A percentile compares a stretch with the other conserved stretches of the same genome.
phyloP scores from a whole-genome alignment of 75 land plant species.

The Isoetes taiwanensis region DNA sequence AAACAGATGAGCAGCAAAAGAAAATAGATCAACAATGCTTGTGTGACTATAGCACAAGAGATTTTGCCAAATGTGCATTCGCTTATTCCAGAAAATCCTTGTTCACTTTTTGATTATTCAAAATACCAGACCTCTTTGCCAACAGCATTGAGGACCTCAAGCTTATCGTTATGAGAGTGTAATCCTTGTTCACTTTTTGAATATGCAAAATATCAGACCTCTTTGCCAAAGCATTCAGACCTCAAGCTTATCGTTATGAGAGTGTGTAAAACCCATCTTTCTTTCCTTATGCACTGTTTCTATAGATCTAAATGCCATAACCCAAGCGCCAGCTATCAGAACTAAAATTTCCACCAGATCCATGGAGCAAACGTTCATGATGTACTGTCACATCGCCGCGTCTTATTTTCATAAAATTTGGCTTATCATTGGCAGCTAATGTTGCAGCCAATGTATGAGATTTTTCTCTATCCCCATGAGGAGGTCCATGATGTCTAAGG shows the following conservation, averaged over 20 bases:
- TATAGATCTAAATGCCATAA: conserved; percentile 26
- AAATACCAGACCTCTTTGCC: conserved; percentile 15
- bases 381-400: conserved; percentile 39
- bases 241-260: no score
- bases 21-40: no score
- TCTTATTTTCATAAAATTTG: conserved; percentile 24
- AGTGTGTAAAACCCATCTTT: conserved; percentile 30
- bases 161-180: conserved; percentile 35
- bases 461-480: conserved; percentile 34
- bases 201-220: no score
- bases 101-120: no score
- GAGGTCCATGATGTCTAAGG: conserved; percentile 25
- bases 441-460: conserved; percentile 30
- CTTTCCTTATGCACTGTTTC: conserved; percentile 27
- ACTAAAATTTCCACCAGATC: conserved; percentile 33
- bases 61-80: no score
- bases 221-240: no score
- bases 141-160: conserved; percentile 26
- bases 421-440: conserved; percentile 11
- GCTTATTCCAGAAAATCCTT: no score
- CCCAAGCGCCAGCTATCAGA: conserved; percentile 40
- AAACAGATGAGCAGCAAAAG: no score
- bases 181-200: no score
- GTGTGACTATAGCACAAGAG: no score
- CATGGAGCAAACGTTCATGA: conserved; percentile 32